Base-by-base conservation (phyloP, 2,329 filamentous ascomycete species). In the Aureobasidium zeae region DNA sequence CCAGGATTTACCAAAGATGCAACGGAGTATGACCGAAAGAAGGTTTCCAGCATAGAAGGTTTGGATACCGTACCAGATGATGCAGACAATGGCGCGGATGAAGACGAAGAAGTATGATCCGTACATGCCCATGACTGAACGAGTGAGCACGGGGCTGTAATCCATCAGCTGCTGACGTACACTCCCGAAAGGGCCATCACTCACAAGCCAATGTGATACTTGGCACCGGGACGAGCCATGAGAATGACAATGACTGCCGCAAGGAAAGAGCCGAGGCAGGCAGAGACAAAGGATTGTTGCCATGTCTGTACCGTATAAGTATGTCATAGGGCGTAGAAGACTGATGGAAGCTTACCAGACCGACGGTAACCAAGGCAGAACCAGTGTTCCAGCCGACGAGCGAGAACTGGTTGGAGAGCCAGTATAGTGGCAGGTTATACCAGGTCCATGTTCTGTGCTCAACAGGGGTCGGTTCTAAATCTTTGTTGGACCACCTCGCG, bases 31-130 rank as follows among this genome's bases (percentile, higher is more conserved):
- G 2, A 65, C 59, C 6, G 56, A 55, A 35, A 63, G 52, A 15
- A 66, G 47, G 25, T 62, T 57, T 5, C 58, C 55, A 11, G 57
- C 61, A 41, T 62, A 55, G 42, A 49, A 52, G 2, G 50, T 60
- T 48, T 63, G 56, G 8, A 57, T 62, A 4, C 62, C 62, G 42
- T 62, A 63, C 53, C 63, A 67, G 44, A 66, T 61, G 24, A 63
- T 55, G 10, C 58, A 60, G 2, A 66, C 62, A 0, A 60, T 50
- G 5, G 57, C 57, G 28, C 59, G 49, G 19, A 62, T 61, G 48
- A 63, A 59, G 28, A 67, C 55, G 50, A 68, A 67, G 20, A 63
- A 61, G 44, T 60, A 59, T 1, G 61, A 59, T 12, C 63, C 64
- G 21, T 58, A 35, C 33, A 35, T 35, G 5, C 61, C 61, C 22